Percentiles rank a stretch among this genome's conserved stretches.
These are phyloP conservation scores for Penicillium pulvis DNA, from an alignment of 495 filamentous ascomycete species.

Conservation along the genomic window DNA sequence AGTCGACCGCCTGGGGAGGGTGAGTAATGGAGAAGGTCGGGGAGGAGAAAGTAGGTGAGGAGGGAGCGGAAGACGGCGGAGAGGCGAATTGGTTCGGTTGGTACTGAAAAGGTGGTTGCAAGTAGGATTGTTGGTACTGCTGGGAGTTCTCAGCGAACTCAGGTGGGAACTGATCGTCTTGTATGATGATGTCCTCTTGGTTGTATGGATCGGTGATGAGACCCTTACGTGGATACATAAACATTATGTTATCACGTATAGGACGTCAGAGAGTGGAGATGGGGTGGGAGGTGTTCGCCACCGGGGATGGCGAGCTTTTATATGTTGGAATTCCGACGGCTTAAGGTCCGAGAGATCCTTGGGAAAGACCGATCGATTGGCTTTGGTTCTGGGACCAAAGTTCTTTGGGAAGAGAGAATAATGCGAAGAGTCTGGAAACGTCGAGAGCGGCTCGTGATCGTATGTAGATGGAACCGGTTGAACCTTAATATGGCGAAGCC, in stretches of 20 bases:
- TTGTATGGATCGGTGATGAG: slow-evolving; percentile 48
- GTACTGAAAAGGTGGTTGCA: slow-evolving; percentile 45
- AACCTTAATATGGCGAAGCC: slow-evolving; percentile 25
- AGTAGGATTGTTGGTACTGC: slow-evolving; percentile 30
- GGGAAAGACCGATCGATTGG: slow-evolving; percentile 9
- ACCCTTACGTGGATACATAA: slow-evolving; percentile 53
- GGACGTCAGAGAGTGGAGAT: slow-evolving; percentile 33
- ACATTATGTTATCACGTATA: slow-evolving; percentile 45
- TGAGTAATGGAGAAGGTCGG: slow-evolving; percentile 42
- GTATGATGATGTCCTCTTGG: slow-evolving; percentile 44
- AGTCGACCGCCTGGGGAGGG: slow-evolving; percentile 38
- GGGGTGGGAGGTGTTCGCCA: slow-evolving; percentile 34
- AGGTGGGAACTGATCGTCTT: slow-evolving; percentile 47
- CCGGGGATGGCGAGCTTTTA: slow-evolving; percentile 34
- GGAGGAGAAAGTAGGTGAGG: slow-evolving; percentile 46
- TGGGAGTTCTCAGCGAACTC: slow-evolving; percentile 36
- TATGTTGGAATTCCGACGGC: slow-evolving; percentile 34
- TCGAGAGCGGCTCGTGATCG: slow-evolving; percentile 31
- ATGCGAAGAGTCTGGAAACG: slow-evolving; percentile 42
- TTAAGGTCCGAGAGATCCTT: slow-evolving; percentile 33
- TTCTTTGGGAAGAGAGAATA: slow-evolving; percentile 6
- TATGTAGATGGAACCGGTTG: slow-evolving; percentile 14
- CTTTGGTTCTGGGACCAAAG: neutral
- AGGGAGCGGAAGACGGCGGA: slow-evolving; percentile 44
- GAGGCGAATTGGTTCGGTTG: slow-evolving; percentile 38